Base-by-base conservation (phyloP, 129 eudicot species). In the Ambrosia trifida region DNA sequence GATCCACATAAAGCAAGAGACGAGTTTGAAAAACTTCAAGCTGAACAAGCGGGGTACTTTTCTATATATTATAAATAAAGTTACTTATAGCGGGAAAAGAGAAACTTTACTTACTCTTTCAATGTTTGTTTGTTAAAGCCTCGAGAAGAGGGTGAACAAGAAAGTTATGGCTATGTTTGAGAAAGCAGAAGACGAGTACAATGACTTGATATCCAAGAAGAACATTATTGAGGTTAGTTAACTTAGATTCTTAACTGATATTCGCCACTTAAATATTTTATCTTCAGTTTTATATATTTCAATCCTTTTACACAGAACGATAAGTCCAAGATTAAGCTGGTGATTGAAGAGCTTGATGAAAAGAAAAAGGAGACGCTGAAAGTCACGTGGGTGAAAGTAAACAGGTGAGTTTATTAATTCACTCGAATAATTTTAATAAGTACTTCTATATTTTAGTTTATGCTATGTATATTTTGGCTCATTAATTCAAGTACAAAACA, bases 161-260 rank as follows among this genome's bases (percentile, higher is more conserved):
- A 94, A 90, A 79, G 99, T 94, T 56, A 87, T 94, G 93, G 86
- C 99, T 44, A 89, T 94, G 99, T 94, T 94, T 73, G 99, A 94
- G 88, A 94, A 90, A 83, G 97, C 99, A 66, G 99, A 94, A 83
- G 97, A 94, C 36, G 99, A 90, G 83, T 94, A 90, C 77, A 89
- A 87, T 72, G 97, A 84, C 76, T 83, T 94, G 83, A 81, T 94
- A 60, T 90, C 99, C 5, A 89, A 81, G 82, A 94, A 94, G 83
- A 94, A 84, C 81, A 89, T 94, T 24, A 89, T 94, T 73, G 98
- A 94, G 98, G 98, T 94, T 45, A 30, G 85, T 58, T 9, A 32
- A 44, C 53, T 3, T 80, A 33, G 60, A 43, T 36, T 73, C 38
- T 63, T 17, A n/a, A 11, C 6, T 17, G 5, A 28, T 41, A 19